These are phyloP conservation scores for Geranomyces variabilis DNA, from an alignment of 192 early-diverging fungal genomes.

Conservation along the genomic window DNA sequence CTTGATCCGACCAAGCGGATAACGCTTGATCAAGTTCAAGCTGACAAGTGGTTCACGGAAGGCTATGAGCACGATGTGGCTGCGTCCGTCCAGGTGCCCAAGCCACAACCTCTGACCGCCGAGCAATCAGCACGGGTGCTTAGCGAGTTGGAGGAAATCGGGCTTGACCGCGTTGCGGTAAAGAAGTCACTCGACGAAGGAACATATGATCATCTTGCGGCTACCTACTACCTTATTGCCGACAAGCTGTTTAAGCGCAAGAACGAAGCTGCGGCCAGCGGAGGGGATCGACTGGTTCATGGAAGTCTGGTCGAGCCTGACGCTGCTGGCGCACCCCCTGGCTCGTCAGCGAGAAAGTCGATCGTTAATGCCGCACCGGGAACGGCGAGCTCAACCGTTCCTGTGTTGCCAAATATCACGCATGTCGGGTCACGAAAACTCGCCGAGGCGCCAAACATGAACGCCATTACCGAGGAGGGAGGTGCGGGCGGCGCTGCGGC, in stretches of 20 bases:
- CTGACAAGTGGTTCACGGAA: slow-evolving; percentile 61
- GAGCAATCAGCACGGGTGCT: slow-evolving; percentile 55
- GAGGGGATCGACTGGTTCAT: slow-evolving; percentile 33
- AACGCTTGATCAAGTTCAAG: slow-evolving; percentile 55
- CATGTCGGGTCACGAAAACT: slow-evolving; percentile 28
- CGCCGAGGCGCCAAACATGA: slow-evolving; percentile 34
- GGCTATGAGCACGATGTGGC: slow-evolving; percentile 49
- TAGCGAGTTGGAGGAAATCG: slow-evolving; percentile 60
- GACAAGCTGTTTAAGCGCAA: slow-evolving; percentile 51
- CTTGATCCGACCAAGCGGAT: slow-evolving; percentile 60
- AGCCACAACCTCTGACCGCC: slow-evolving; percentile 36
- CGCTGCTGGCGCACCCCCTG: neutral
- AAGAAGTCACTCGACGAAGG: slow-evolving; percentile 53
- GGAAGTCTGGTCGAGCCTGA: slow-evolving; percentile 16
- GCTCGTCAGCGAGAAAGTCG: neutral
- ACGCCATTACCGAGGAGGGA: slow-evolving; percentile 33
- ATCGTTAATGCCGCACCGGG: neutral
- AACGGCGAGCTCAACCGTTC: slow-evolving; percentile 22
- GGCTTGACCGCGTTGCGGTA: slow-evolving; percentile 49
- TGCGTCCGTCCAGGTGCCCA: slow-evolving; percentile 11
- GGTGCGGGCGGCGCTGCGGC: slow-evolving; percentile 11
- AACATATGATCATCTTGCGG: slow-evolving; percentile 57
- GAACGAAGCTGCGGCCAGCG: slow-evolving; percentile 23
- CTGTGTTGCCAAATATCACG: slow-evolving; percentile 36
- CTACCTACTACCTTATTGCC: slow-evolving; percentile 61